Conservation (phyloP, 345 rosid species). For the Arabidopsis thaliana region DNA sequence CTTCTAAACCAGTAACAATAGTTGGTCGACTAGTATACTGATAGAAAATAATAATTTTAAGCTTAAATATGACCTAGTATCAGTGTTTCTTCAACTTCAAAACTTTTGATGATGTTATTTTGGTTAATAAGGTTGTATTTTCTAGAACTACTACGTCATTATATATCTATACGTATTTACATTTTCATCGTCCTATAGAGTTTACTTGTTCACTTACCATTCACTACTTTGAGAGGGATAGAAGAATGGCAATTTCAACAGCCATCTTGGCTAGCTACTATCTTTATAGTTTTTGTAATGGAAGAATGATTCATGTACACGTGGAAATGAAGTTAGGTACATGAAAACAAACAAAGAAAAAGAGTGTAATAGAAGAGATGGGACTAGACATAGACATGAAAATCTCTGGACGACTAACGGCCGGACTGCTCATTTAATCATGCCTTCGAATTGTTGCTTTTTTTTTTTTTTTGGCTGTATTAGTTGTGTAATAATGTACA, state of each 20-base stretch:
- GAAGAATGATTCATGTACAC: constrained; percentile 16
- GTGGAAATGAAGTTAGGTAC: constrained; percentile 32
- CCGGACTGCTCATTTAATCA: constrained; percentile 37
- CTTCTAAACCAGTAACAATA: no score
- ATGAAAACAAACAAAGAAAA: constrained; percentile 20
- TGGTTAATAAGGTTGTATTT: no score
- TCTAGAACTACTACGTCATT: no score
- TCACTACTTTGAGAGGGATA: background rate
- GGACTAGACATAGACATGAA: constrained; percentile 42
- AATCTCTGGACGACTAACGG: constrained; percentile 24
- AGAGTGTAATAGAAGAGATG: constrained; percentile 29
- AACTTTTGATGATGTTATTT: no score
- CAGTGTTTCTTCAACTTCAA: no score
- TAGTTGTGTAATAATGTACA: background rate
- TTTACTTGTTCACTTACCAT: background rate
- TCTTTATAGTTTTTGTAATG: constrained; percentile 37
- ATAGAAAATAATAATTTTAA: no score
- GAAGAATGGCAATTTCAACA: constrained; percentile 47
- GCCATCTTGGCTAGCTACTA: constrained; percentile 39
- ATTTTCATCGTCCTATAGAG: no score
- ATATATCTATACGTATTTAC: no score
- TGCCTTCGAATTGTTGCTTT: constrained; percentile 38
- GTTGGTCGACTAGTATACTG: no score
- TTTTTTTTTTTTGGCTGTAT: constrained; percentile 15
- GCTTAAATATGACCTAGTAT: no score